Evolutionary conservation across 257 asterid genomes (phyloP), one percentile per base, ranked within the genome.

Genomic region (Solanum pennellii): DNA sequence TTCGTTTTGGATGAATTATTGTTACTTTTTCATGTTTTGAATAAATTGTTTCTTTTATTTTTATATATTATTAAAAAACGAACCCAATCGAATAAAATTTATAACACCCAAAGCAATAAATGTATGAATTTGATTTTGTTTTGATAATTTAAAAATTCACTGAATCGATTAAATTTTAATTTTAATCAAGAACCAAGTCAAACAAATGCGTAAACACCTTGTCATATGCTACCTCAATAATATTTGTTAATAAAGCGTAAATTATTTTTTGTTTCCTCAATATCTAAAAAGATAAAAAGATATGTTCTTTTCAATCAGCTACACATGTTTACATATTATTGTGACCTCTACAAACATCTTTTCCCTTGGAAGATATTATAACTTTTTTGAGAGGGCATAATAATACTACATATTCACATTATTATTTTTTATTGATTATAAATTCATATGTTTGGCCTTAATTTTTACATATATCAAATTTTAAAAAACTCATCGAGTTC

Each of bases 151-250:
- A 18, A 52, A 52, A 16, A 16, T 0, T 0, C 0, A 52, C 20
- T 52, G 18, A 39, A 18, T 16, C 3, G 0, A 1, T 16, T 52
- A 16, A 0, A 1, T 52, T 52, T 52, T 6, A 52, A 52, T 16
- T 16, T 52, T 52, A 6, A 52, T 3, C 10, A 52, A 52, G 7
- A 52, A 52, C n/a, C 18, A 3, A 52, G 7, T 52, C 10, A 52
- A 52, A 52, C 9, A 7, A 9, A 52, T 3, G 9, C 2, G 0
- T 52, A 0, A 52, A 52, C 10, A 6, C 1, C 62, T 9, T 16
- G n/a, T 65, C 33, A n/a, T 65, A 65, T 65, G 72, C 6, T n/a
- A 65, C 29, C 29, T 65, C 72, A 65, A 65, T 65, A 31, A 65
- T 65, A 65, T 65, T n/a, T 65, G 16, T n/a, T 12, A 65, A 25